Conservation (phyloP, 2,329 filamentous ascomycete genomes). For the Aureobasidium pullulans region DNA sequence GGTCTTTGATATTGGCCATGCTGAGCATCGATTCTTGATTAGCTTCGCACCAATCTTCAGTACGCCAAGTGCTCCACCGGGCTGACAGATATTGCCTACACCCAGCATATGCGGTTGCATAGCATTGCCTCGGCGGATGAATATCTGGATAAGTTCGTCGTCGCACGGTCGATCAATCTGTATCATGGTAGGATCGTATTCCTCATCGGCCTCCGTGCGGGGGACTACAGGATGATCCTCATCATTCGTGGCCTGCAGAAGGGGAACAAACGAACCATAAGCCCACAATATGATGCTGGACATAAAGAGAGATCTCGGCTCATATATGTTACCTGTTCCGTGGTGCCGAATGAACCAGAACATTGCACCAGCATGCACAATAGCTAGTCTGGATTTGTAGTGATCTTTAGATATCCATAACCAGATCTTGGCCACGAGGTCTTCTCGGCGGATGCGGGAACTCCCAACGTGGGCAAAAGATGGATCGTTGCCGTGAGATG, state of each 20-base stretch:
- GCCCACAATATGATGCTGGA: slow-evolving; percentile 15
- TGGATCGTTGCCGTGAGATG: background rate
- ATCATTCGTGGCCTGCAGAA: slow-evolving; percentile 4
- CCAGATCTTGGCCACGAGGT: slow-evolving; percentile 14
- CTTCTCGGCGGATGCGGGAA: slow-evolving; percentile 2
- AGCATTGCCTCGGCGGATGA: slow-evolving; percentile 17
- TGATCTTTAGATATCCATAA: slow-evolving; percentile 17
- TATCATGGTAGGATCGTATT: slow-evolving; percentile 17
- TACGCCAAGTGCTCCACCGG: slow-evolving; percentile 13
- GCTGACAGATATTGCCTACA: slow-evolving; percentile 16
- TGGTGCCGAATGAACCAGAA: slow-evolving; percentile 17
- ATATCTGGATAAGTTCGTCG: slow-evolving; percentile 20
- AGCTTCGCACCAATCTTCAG: slow-evolving; percentile 19
- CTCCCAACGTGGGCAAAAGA: background rate
- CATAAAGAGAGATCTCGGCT: slow-evolving; percentile 15
- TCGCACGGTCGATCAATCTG: slow-evolving; percentile 20
- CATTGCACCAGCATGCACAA: slow-evolving; percentile 17
- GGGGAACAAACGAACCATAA: slow-evolving; percentile 16
- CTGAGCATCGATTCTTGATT: slow-evolving; percentile 14
- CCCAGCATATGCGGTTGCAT: slow-evolving; percentile 19
- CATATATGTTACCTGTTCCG: slow-evolving; percentile 13
- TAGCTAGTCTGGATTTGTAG: slow-evolving; percentile 15
- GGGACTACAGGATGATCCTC: background rate
- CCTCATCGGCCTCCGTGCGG: slow-evolving; percentile 1
- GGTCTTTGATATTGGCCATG: slow-evolving; percentile 7